These are phyloP conservation scores for Misopates orontium DNA, from an alignment of 257 asterid genomes.

Conservation along the genomic window DNA sequence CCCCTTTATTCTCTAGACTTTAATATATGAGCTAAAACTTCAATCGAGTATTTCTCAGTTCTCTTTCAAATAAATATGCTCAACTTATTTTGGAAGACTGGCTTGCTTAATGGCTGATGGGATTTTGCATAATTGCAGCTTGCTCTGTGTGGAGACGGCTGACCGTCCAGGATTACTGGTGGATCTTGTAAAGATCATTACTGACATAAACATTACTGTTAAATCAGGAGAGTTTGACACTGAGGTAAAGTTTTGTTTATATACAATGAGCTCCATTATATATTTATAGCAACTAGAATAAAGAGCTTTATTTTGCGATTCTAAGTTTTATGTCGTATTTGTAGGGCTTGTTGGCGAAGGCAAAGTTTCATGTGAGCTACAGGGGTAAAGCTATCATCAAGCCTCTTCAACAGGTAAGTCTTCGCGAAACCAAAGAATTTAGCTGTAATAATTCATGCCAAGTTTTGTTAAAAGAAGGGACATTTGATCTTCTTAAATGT, in stretches of 20 bases:
- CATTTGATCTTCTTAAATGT: neutral
- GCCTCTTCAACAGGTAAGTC: constrained; percentile 88
- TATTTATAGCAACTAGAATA: no score
- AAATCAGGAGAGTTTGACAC: constrained; percentile 95
- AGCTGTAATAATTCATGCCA: neutral
- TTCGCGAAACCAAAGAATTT: neutral
- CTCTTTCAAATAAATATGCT: neutral
- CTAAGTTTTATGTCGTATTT: neutral
- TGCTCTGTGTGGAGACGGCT: constrained; percentile 78
- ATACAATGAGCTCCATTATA: neutral
- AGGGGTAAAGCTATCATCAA: constrained; percentile 78
- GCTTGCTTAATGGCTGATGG: neutral
- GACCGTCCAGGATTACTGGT: constrained; percentile 94
- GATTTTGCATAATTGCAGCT: constrained; percentile 50
- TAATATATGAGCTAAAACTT: neutral
- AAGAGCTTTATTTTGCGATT: no score
- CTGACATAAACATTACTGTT: constrained; percentile 76
- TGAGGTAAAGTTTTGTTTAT: constrained; percentile 49
- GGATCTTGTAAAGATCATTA: constrained; percentile 85
- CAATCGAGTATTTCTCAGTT: no score
- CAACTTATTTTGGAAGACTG: neutral
- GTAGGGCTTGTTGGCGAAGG: constrained; percentile 95
- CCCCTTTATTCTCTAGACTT: neutral
- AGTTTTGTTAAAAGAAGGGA: neutral
- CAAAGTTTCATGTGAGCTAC: constrained; percentile 92